Base-by-base conservation (phyloP, 1,284 basidiomycete species). In the Puccinia novopanici region DNA sequence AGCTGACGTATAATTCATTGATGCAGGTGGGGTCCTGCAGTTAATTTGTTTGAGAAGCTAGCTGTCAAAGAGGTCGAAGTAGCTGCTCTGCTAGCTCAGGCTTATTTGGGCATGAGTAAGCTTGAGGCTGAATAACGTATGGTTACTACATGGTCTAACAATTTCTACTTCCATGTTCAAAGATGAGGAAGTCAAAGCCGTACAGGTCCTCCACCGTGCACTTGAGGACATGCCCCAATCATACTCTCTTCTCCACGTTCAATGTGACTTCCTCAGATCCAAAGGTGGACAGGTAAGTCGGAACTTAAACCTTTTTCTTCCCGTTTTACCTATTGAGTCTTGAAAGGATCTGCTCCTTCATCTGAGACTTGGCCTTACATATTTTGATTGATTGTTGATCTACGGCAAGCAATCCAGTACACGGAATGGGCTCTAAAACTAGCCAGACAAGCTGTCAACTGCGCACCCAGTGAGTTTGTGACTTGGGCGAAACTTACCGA, bases 401-500 rank as follows among this genome's bases (percentile, higher is more conserved):
- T 78, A 52, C 54, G 52, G 67, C 65, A 78, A 78, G 63, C 12
- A 78, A 78, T 67, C 52, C 61, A 79, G 76, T 79, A 79, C 24
- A 72, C 75, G 67, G 92, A 93, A 67, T 98, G 94, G 94, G 96
- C 95, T 0, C 88, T 95, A 81, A 92, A 94, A 85, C 89, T 99
- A 40, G 96, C 96, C 0, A 90, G 91, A 82, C 85, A 98, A 86
- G 97, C 96, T 0, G 96, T 99, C 85, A 98, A 98, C 84, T 96
- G 94, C 83, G 95, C 96, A 0, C 96, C 96, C 5, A 94, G 92
- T 87, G 97, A 99, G 86, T 99, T 98, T 83, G 91, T 97, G 40
- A 98, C 95, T 0, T 99, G 96, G 96, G 95, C 98, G 84, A 99
- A 98, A 87, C 87, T 98, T 82, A 95, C 96, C 0, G 94, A 98